Evolutionary conservation across 169 alveolate genomes (phyloP).

Genomic region (Eimeria falciformis): DNA sequence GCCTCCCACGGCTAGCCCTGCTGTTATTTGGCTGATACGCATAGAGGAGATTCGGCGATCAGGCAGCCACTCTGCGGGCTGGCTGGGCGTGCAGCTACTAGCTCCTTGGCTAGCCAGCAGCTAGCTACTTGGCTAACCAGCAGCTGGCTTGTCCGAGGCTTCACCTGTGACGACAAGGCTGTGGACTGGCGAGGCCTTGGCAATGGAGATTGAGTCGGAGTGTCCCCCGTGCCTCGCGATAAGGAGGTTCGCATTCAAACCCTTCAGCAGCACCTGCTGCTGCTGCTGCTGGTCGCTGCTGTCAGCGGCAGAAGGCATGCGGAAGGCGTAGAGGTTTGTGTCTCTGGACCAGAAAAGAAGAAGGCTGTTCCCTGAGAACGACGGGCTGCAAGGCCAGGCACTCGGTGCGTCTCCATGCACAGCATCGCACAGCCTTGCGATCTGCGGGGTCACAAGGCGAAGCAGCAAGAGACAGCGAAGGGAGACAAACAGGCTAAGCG

Average conservation of each 20-base stretch:
- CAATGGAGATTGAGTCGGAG: not conserved
- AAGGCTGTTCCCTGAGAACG: constrained; percentile 8
- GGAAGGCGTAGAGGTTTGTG: constrained; percentile 7
- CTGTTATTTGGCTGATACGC: not conserved
- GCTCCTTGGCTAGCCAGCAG: too few relatives aligned
- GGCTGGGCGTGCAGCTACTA: too few relatives aligned
- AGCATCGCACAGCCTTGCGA: constrained; percentile 3
- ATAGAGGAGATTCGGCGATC: not conserved
- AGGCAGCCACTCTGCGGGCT: too few relatives aligned
- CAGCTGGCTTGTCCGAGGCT: too few relatives aligned
- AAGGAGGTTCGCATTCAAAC: not conserved
- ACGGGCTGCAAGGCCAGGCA: not conserved
- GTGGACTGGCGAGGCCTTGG: constrained; percentile 19
- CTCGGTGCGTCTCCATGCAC: not conserved
- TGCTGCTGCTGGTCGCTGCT: constrained; percentile 35
- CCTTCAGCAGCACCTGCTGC: not conserved
- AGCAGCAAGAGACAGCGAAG: not conserved
- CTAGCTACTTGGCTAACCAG: too few relatives aligned
- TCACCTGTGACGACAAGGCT: constrained; percentile 12
- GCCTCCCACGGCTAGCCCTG: not conserved
- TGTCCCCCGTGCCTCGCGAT: not conserved
- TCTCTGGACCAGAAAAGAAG: constrained; percentile 6
- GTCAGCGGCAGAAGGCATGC: not conserved
- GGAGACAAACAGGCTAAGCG: too few relatives aligned
- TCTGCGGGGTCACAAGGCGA: too few relatives aligned